phyloP scores from a whole-genome alignment of 371 early-diverging fungal genomes.

The Apophysomyces elegans region DNA sequence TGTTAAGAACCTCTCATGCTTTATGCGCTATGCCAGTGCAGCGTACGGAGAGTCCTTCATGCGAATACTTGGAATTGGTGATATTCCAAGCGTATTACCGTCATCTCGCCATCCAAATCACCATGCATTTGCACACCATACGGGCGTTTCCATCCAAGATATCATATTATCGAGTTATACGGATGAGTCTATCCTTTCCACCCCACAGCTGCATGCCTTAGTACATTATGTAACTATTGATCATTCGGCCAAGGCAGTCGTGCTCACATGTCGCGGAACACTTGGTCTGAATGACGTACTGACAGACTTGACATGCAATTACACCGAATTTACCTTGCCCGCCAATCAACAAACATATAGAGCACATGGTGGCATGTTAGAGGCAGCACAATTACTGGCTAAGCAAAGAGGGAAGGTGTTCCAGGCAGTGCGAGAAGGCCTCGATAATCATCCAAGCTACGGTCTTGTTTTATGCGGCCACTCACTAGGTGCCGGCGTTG shows the following conservation, averaged over 20 bases:
- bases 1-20: constrained; percentile 71
- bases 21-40: constrained; percentile 78
- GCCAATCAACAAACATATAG: constrained; percentile 45
- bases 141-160: constrained; percentile 63
- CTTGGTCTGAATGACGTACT: constrained; percentile 85
- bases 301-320: constrained; percentile 86
- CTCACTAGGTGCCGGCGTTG: constrained; percentile 83
- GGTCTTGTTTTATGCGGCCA: constrained; percentile 84
- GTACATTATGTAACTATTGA: constrained; percentile 89
- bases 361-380: constrained; percentile 81
- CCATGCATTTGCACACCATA: constrained; percentile 74
- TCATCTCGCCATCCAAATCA: constrained; percentile 63
- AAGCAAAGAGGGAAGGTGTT: constrained; percentile 67
- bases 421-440: constrained; percentile 64
- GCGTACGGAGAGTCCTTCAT: constrained; percentile 86
- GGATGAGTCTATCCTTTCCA: constrained; percentile 32
- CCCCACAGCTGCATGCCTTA: constrained; percentile 66
- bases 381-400: constrained; percentile 72
- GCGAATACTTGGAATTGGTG: constrained; percentile 78
- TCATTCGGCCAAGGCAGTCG: constrained; percentile 74
- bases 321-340: constrained; percentile 65
- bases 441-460: constrained; percentile 68
- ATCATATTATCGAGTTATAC: constrained; percentile 73
- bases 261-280: constrained; percentile 90
- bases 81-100: constrained; percentile 55